These are phyloP conservation scores for Populus euphratica DNA, from an alignment of 345 rosid genomes.

Conservation along the genomic window DNA sequence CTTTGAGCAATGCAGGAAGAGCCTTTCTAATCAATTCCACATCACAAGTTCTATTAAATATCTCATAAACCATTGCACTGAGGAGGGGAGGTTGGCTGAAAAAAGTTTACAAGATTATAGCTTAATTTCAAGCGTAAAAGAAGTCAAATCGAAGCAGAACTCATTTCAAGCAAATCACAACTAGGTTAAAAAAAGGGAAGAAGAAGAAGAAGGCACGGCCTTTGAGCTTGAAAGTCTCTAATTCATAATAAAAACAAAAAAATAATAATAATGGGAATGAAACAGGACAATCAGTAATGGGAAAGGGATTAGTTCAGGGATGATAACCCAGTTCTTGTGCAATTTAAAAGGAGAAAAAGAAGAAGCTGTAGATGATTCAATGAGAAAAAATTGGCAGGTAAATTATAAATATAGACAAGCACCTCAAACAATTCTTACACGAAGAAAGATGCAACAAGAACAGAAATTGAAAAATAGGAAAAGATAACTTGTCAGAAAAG, in stretches of 20 bases:
- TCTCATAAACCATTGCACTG: conserved; percentile 73
- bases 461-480: not conserved
- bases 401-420: not conserved
- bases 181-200: not conserved
- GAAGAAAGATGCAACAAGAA: not conserved
- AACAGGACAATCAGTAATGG: not conserved
- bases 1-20: conserved; percentile 69
- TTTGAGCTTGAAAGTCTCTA: not conserved
- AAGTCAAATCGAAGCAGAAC: not conserved
- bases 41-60: conserved; percentile 65
- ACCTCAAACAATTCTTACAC: not conserved
- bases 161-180: not conserved
- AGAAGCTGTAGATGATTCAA: not conserved
- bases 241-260: not conserved
- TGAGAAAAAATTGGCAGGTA: not conserved
- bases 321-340: not conserved
- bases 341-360: not conserved
- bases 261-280: not conserved
- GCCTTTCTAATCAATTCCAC: conserved; percentile 46
- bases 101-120: not conserved
- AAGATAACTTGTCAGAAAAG: not conserved
- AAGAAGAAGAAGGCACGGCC: not conserved
- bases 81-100: conserved; percentile 88
- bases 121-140: not conserved
- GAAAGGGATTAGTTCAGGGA: not conserved